Evolutionary conservation across 1,284 basidiomycete species (phyloP).

Genomic region (Ceratobasidium sp.): DNA sequence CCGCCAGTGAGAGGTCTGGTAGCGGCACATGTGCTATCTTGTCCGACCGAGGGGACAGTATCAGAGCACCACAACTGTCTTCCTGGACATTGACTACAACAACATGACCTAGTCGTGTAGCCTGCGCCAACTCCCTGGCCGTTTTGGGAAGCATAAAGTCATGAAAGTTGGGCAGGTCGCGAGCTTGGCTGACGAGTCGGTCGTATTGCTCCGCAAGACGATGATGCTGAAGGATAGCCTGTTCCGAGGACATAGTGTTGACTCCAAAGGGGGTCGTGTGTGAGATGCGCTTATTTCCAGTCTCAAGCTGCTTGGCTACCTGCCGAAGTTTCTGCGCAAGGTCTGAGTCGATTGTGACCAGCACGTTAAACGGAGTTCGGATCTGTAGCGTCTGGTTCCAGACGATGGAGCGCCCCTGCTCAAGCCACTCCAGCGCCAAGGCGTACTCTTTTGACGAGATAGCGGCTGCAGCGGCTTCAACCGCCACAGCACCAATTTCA

Average conservation of each 20-base stretch:
- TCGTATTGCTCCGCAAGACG: conserved; percentile 46
- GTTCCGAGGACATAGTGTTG: background rate
- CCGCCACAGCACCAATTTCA: background rate
- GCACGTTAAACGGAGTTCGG: conserved; percentile 46
- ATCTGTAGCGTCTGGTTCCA: conserved; percentile 48
- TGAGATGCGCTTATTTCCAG: background rate
- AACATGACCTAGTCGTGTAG: conserved; percentile 30
- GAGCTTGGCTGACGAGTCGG: conserved; percentile 39
- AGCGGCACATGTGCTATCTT: background rate
- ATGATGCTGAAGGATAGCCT: conserved; percentile 36
- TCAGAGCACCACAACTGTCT: conserved; percentile 42
- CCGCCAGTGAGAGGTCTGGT: background rate
- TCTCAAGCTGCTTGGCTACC: background rate
- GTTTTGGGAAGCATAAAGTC: conserved; percentile 19
- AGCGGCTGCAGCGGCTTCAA: conserved; percentile 24
- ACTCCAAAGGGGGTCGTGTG: background rate
- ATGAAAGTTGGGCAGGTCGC: conserved; percentile 16
- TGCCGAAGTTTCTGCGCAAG: conserved; percentile 44
- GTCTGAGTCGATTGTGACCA: conserved; percentile 36
- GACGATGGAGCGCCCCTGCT: conserved; percentile 49
- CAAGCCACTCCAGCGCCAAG: conserved; percentile 48
- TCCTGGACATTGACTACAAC: conserved; percentile 43
- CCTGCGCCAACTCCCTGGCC: background rate
- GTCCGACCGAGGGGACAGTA: background rate
- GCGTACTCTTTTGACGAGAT: background rate